Conservation (phyloP, 2,329 filamentous ascomycete species). For the Xylariaceae sp. region DNA sequence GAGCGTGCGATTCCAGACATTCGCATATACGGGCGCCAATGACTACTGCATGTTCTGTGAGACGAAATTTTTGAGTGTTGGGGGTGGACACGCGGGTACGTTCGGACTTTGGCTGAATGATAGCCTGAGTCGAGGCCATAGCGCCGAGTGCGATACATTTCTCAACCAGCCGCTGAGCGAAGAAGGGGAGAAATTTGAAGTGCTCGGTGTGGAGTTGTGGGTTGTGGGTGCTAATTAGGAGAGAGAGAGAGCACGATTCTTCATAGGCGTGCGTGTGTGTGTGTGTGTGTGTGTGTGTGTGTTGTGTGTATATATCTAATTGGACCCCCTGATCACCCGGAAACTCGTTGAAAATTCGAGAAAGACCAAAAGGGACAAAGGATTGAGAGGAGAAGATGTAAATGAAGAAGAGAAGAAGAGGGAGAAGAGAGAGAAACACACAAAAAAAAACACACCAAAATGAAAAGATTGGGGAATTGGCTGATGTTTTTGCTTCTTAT, state of each 20-base stretch:
- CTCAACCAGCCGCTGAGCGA: conserved; percentile 92
- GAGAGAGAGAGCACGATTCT: too few relatives aligned
- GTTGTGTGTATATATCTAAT: too few relatives aligned
- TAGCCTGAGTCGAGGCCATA: conserved; percentile 75
- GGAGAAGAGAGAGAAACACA: not conserved
- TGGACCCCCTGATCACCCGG: too few relatives aligned
- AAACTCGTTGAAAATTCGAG: too few relatives aligned
- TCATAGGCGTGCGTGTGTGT: too few relatives aligned
- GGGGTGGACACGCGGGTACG: conserved; percentile 82
- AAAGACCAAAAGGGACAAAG: not conserved
- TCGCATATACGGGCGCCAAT: conserved; percentile 91
- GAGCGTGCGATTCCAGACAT: conserved; percentile 89
- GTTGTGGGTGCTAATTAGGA: conserved; percentile 58
- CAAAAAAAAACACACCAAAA: too few relatives aligned
- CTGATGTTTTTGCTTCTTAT: too few relatives aligned
- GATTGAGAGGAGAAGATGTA: not conserved
- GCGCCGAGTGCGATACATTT: conserved; percentile 80
- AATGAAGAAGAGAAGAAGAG: not conserved
- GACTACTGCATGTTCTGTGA: conserved; percentile 97
- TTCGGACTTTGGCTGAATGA: conserved; percentile 94
- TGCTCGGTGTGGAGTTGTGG: conserved; percentile 91
- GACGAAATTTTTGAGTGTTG: conserved; percentile 59
- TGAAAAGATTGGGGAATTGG: too few relatives aligned
- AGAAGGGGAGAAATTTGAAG: conserved; percentile 84
- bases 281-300: too few relatives aligned